These are phyloP conservation scores for Botrytis paeoniae DNA, from an alignment of 2,329 filamentous ascomycete species.

Conservation along the genomic window DNA sequence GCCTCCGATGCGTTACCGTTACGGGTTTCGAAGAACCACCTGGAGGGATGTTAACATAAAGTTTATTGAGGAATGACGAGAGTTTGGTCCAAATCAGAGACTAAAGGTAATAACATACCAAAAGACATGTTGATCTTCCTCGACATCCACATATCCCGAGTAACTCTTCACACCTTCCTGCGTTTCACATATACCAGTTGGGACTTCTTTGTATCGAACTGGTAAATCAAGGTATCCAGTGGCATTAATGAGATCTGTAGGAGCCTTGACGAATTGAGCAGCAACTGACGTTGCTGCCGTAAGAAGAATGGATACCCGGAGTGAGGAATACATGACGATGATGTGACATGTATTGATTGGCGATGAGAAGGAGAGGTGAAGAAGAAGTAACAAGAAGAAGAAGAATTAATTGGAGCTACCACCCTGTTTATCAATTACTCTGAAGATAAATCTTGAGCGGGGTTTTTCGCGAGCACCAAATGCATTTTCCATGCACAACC, in stretches of 20 bases:
- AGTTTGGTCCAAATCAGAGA: not conserved
- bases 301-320: not conserved
- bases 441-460: not conserved
- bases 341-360: not conserved
- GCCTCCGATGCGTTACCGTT: slow-evolving; percentile 46
- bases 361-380: not conserved
- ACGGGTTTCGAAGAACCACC: slow-evolving; percentile 46
- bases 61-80: not conserved
- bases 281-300: slow-evolving; percentile 11
- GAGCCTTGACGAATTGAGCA: slow-evolving; percentile 41
- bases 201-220: slow-evolving; percentile 49
- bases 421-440: not conserved
- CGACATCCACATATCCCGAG: slow-evolving; percentile 45
- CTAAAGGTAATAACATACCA: slow-evolving; percentile 23
- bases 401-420: not conserved
- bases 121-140: slow-evolving; percentile 43
- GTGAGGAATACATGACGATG: slow-evolving; percentile 5
- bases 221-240: slow-evolving; percentile 41
- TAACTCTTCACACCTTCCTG: slow-evolving; percentile 44
- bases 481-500: not conserved
- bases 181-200: slow-evolving; percentile 46
- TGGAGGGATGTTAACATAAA: not conserved
- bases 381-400: not conserved
- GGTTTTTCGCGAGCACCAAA: not conserved
- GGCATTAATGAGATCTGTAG: slow-evolving; percentile 40